A percentile compares a stretch with the other conserved stretches of the same genome.
Evolutionary conservation across 805 yeast species (phyloP).

Genomic region (Clavispora phyllophila): DNA sequence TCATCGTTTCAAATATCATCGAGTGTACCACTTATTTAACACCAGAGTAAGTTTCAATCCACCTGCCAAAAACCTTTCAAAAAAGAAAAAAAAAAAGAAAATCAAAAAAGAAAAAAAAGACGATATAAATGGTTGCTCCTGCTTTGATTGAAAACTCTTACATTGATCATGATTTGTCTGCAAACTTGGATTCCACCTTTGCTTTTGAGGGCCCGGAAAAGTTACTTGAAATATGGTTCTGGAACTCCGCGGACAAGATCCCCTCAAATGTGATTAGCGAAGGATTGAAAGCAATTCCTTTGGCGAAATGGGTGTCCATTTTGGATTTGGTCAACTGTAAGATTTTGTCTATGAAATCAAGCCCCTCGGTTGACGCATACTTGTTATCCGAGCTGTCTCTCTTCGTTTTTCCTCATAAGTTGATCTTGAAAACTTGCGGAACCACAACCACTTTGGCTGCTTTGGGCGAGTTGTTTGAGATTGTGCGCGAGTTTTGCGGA

Average conservation of each 20-base stretch:
- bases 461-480: conserved; percentile 55
- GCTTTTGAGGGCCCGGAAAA: conserved; percentile 99
- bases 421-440: conserved; percentile 92
- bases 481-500: conserved; percentile 16
- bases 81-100: conserved; percentile 1
- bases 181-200: conserved; percentile 75
- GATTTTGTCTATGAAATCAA: conserved; percentile 71
- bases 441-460: conserved; percentile 88
- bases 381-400: conserved; percentile 84
- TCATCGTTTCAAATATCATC: conserved; percentile 32
- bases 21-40: background rate
- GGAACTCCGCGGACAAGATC: conserved; percentile 41
- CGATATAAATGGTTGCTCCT: conserved; percentile 36
- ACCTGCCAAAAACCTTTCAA: conserved; percentile 12
- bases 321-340: conserved; percentile 85
- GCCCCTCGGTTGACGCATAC: conserved; percentile 70
- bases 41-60: conserved; percentile 41
- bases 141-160: conserved; percentile 41
- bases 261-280: conserved; percentile 32
- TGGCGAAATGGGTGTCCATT: conserved; percentile 63
- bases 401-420: conserved; percentile 81
- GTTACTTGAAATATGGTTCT: conserved; percentile 85
- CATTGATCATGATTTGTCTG: conserved; percentile 77
- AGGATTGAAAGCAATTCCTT: conserved; percentile 62
- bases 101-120: background rate